Evolutionary conservation across 2,329 filamentous ascomycete genomes (phyloP), one percentile per base, ranked within the genome.

Genomic region (Byssochlamys sp.): DNA sequence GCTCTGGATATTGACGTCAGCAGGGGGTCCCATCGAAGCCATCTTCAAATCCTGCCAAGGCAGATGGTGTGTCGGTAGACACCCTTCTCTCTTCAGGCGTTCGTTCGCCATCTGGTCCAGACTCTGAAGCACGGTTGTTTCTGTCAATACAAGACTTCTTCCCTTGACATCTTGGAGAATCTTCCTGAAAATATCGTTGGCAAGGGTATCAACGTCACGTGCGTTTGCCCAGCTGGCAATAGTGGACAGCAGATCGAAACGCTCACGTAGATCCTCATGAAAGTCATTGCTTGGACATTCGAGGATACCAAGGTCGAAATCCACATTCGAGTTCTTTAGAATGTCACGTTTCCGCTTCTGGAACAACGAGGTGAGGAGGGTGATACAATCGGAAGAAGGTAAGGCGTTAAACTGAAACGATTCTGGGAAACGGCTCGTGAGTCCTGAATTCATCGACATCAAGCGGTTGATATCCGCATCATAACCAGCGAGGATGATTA

Each of bases 401-500:
- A 86, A 66, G 1, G 74, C 63, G 0, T 73, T 67, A 66, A 89
- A 90, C 26, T 80, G 69, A 1, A 89, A 67, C 0, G 78, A 75
- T 35, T 86, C 84, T 0, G 84, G 81, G 62, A 90, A 90, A 0
- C 86, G 80, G 45, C 82, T 86, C 0, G 80, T 81, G 14, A 90
- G 71, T 0, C 86, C 86, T 0, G 81, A 77, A 60, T 89, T 89
- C 24, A 79, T 75, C 0, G 73, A 71, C 70, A 89, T 77, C 0
- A 90, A 77, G 0, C 74, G 71, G 62, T 89, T 83, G 58, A 90
- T 88, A 39, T 89, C 83, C 0, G 78, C 63, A 9, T 84, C 81
- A 60, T 90, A 90, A 0, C 87, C 87, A 0, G 87, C 87, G 0
- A 90, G 71, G 35, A 90, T 87, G 35, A 86, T 78, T 45, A 90